Base-by-base conservation (phyloP, 1,284 basidiomycete species). In the Erythrobasidium hasegawianum region DNA sequence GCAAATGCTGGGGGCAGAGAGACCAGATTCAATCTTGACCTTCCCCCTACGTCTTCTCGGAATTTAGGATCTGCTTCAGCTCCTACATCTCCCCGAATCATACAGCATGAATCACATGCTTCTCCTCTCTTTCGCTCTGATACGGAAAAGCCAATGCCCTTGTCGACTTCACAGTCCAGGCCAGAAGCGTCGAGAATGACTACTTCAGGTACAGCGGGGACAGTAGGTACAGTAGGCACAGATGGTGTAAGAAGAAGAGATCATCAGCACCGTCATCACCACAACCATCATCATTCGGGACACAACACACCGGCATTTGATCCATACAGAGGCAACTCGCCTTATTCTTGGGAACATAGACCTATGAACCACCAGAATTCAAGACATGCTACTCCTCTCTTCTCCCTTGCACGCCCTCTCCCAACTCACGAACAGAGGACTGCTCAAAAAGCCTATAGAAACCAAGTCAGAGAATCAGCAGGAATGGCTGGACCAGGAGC, bases 341-440 rank as follows among this genome's bases (percentile, higher is more conserved):
- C 33, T 33, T 47, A 18, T 47, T n/a, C 43, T 5, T 47, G n/a
- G 43, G 43, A n/a, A 4, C 43, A n/a, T 24, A 18, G 43, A 24
- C 16, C 43, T n/a, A 53, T 22, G 20, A 20, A 26, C 50, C 50
- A 20, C 20, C 50, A 53, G 50, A 27, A 20, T 20, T 20, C 14
- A 8, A 53, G 26, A 20, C 62, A 65, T 26, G 43, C 41, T 43
- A 50, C 53, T 33, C 62, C 62, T 13, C 27, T 65, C 16, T 65
- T 57, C 56, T 65, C 62, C 26, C 62, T 65, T 22, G 62, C 62
- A 11, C 41, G 62, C n/a, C 62, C 62, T 38, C 38, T 65, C 0
- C 62, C 62, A n/a, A 65, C 62, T 10, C 41, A 49, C 18, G 62
- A 65, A 22, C 62, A 65, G 24, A 24, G 62, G 26, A 56, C 53